phyloP scores from a whole-genome alignment of 2,329 filamentous ascomycete species.

The Colletotrichum spaethianum region DNA sequence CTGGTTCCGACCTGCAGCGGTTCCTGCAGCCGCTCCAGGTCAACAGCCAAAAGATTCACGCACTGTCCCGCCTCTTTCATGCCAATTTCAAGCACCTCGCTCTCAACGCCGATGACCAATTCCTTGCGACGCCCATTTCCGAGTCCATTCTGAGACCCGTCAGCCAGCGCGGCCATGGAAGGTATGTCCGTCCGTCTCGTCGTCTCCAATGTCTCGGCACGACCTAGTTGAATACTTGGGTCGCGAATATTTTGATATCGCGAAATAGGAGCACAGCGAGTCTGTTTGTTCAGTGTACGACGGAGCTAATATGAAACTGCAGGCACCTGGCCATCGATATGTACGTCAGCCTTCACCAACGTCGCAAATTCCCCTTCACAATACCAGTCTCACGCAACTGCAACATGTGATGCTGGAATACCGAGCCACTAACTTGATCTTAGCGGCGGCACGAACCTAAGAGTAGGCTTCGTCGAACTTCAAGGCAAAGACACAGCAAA shows the following conservation, averaged over 20 bases:
- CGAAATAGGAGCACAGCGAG: not conserved
- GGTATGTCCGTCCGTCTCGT: slow-evolving; percentile 57
- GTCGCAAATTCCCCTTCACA: not conserved
- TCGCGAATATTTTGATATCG: not conserved
- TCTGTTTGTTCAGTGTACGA: not conserved
- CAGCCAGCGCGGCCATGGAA: slow-evolving; percentile 57
- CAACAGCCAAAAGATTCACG: slow-evolving; percentile 60
- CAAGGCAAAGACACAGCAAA: slow-evolving; percentile 52
- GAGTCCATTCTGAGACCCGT: slow-evolving; percentile 69
- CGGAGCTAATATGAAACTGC: slow-evolving; percentile 36
- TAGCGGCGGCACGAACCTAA: slow-evolving; percentile 78
- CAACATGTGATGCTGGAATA: not conserved
- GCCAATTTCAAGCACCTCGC: slow-evolving; percentile 65
- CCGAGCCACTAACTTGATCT: slow-evolving; percentile 29
- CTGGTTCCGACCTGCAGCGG: slow-evolving; percentile 46
- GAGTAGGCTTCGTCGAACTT: slow-evolving; percentile 78
- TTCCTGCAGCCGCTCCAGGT: slow-evolving; percentile 68
- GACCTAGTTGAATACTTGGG: not conserved
- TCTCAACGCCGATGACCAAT: slow-evolving; percentile 67
- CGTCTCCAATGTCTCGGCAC: not conserved
- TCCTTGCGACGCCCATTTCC: slow-evolving; percentile 73
- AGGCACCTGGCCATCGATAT: slow-evolving; percentile 77
- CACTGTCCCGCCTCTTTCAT: slow-evolving; percentile 63
- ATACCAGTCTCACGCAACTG: not conserved
- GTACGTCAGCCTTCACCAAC: slow-evolving; percentile 58